phyloP scores from a whole-genome alignment of 2,329 filamentous ascomycete species.

The Xylariales sp. region DNA sequence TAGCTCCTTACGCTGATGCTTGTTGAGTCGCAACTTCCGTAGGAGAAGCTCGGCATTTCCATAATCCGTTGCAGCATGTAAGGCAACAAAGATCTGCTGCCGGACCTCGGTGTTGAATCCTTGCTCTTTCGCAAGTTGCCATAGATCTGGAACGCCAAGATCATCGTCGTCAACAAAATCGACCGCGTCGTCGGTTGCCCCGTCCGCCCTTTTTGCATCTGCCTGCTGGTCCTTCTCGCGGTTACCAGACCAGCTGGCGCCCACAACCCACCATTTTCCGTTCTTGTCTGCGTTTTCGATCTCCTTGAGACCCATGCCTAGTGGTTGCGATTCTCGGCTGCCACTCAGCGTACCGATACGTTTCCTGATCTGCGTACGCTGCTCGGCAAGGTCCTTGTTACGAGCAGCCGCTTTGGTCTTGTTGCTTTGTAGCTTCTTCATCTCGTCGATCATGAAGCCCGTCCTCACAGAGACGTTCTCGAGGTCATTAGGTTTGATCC shows the following conservation, averaged over 20 bases:
- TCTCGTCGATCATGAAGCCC: slow-evolving; percentile 96
- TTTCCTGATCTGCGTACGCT: slow-evolving; percentile 86
- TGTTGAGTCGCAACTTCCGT: slow-evolving; percentile 78
- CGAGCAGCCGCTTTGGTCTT: slow-evolving; percentile 71
- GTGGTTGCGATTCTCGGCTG: slow-evolving; percentile 57
- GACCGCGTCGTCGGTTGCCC: slow-evolving; percentile 29
- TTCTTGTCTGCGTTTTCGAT: slow-evolving; percentile 78
- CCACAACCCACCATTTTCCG: slow-evolving; percentile 98
- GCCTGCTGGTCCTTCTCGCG: slow-evolving; percentile 12
- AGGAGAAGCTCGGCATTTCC: slow-evolving; percentile 79
- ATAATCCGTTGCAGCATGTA: slow-evolving; percentile 80
- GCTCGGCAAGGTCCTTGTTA: slow-evolving; percentile 71
- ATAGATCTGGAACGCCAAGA: slow-evolving; percentile 61
- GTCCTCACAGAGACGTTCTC: slow-evolving; percentile 79
- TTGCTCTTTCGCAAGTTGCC: slow-evolving; percentile 70
- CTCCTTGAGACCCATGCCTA: slow-evolving; percentile 77
- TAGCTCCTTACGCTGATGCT: slow-evolving; percentile 79
- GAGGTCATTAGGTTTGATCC: slow-evolving; percentile 68
- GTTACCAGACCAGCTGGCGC: slow-evolving; percentile 74
- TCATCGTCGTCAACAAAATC: slow-evolving; percentile 33
- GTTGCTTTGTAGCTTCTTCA: slow-evolving; percentile 92
- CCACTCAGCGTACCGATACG: slow-evolving; percentile 71
- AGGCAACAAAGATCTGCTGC: slow-evolving; percentile 85
- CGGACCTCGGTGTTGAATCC: slow-evolving; percentile 84
- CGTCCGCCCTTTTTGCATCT: slow-evolving; percentile 20